A percentile compares a stretch with the other conserved stretches of the same genome.
These are phyloP conservation scores for Tolypocladium amazonense DNA, from an alignment of 2,329 filamentous ascomycete species.

Conservation along the genomic window DNA sequence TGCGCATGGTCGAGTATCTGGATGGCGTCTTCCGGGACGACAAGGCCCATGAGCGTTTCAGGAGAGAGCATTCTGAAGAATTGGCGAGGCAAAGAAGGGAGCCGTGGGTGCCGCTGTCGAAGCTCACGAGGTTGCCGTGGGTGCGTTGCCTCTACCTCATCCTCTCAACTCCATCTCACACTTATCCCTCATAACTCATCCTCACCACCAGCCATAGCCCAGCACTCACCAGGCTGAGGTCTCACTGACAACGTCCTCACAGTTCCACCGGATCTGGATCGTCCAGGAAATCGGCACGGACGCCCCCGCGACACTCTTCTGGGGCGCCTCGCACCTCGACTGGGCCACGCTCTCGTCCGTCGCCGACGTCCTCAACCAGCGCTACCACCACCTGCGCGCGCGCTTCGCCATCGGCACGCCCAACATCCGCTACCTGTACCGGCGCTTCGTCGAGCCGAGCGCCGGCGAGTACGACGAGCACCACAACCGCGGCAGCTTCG, in stretches of 20 bases:
- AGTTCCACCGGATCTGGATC: constrained; percentile 26
- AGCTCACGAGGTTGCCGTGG: constrained; percentile 20
- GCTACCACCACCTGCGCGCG: constrained; percentile 20
- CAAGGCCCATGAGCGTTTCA: constrained; percentile 15
- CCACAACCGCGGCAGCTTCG: constrained; percentile 21
- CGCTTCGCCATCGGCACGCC: constrained; percentile 19
- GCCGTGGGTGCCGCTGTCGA: constrained; percentile 21
- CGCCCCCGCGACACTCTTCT: constrained; percentile 21
- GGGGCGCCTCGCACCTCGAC: constrained; percentile 20
- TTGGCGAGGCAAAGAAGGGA: constrained; percentile 14
- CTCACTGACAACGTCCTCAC: neutral
- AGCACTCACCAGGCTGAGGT: neutral
- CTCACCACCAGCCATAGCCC: neutral
- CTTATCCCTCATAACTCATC: neutral
- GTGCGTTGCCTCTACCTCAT: constrained; percentile 11
- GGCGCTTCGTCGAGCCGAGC: constrained; percentile 20
- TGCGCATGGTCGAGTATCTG: constrained; percentile 15
- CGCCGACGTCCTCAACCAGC: constrained; percentile 18
- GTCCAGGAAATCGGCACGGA: constrained; percentile 25
- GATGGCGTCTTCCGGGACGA: constrained; percentile 18
- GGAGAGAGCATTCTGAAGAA: constrained; percentile 17
- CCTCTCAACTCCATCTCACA: neutral
- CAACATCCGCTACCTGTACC: constrained; percentile 20
- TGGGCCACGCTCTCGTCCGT: constrained; percentile 21
- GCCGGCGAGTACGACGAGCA: constrained; percentile 12